Base-by-base conservation (phyloP, 176 grass and related monocot genomes). In the Puccinellia tenuiflora region DNA sequence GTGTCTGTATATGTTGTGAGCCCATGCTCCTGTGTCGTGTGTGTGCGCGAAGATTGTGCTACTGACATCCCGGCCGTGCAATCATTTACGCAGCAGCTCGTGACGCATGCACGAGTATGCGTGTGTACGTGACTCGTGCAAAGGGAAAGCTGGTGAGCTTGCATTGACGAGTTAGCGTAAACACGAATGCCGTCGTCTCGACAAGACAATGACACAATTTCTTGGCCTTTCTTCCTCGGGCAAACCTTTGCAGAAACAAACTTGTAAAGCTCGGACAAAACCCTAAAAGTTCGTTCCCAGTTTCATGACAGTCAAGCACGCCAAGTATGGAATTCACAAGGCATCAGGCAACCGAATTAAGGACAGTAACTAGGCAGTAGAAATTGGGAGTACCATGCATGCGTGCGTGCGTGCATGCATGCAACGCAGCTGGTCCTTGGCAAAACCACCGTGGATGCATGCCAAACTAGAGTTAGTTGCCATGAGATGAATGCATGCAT, bases 181-280 rank as follows among this genome's bases (percentile, higher is more conserved):
- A 47, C 12, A 46, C 43, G 43, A 46, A 47, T 43, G 80, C 37
- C 61, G 69, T 31, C 80, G 78, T 52, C 6, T 38, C 80, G 16
- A 50, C 48, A 70, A 59, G 77, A 84, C 37, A 4, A 38, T 38
- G 37, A 38, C n/a, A n/a, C n/a, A n/a, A n/a, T n/a, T n/a, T n/a
- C n/a, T n/a, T n/a, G n/a, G n/a, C n/a, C n/a, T n/a, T n/a, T n/a
- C 37, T n/a, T 11, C 62, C 83, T 85, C 72, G 63, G 52, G 82
- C 85, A 68, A 89, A 79, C 84, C 33, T 64, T 14, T 10, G 2
- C 72, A 79, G 54, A 66, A 80, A 80, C 72, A 76, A 91, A 81
- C 48, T 80, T 56, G 25, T 25, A 12, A 33, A 61, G 13, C 45
- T 47, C 83, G 75, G 69, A 85, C 52, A 74, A 90, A 97, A 91